Evolutionary conservation across 305 asterid species (phyloP).

Genomic region (Rubia balearica): DNA sequence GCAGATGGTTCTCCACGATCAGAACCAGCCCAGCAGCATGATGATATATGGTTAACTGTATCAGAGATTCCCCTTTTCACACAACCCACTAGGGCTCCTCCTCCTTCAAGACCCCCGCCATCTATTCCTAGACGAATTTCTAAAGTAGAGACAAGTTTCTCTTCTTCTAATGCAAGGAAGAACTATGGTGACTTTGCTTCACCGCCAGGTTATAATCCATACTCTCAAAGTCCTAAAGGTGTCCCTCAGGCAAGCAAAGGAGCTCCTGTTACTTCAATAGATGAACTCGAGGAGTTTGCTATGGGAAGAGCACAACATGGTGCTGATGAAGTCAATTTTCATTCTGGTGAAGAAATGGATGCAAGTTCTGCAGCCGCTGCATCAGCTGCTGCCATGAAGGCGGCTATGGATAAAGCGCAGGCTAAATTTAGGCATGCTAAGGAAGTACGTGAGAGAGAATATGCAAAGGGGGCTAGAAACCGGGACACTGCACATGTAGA

Average conservation of each 20-base stretch:
- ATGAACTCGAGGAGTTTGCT: slow-evolving; percentile 90
- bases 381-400: slow-evolving; percentile 98
- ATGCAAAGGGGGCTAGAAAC: slow-evolving; percentile 69
- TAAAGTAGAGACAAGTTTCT: slow-evolving; percentile 42
- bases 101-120: slow-evolving; percentile 99
- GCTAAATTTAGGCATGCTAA: slow-evolving; percentile 94
- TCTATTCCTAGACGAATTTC: slow-evolving; percentile 63
- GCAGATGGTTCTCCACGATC: slow-evolving; percentile 47
- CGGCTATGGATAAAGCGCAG: slow-evolving; percentile 98
- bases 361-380: slow-evolving; percentile 79
- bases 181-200: slow-evolving; percentile 52
- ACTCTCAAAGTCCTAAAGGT: slow-evolving; percentile 44
- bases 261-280: slow-evolving; percentile 64
- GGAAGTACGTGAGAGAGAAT: slow-evolving; percentile 93
- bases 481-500: slow-evolving; percentile 51
- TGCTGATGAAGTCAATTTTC: slow-evolving; percentile 42
- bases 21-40: slow-evolving; percentile 45
- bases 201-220: slow-evolving; percentile 39
- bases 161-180: slow-evolving; percentile 49
- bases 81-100: slow-evolving; percentile 83
- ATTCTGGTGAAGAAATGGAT: slow-evolving; percentile 52
- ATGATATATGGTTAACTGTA: slow-evolving; percentile 79
- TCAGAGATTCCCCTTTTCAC: slow-evolving; percentile 91
- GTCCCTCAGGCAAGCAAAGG: slow-evolving; percentile 42
- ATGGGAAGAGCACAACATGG: slow-evolving; percentile 50